These are phyloP conservation scores for Sporisorium scitamineum DNA, from an alignment of 1,284 basidiomycete species.

Conservation along the genomic window DNA sequence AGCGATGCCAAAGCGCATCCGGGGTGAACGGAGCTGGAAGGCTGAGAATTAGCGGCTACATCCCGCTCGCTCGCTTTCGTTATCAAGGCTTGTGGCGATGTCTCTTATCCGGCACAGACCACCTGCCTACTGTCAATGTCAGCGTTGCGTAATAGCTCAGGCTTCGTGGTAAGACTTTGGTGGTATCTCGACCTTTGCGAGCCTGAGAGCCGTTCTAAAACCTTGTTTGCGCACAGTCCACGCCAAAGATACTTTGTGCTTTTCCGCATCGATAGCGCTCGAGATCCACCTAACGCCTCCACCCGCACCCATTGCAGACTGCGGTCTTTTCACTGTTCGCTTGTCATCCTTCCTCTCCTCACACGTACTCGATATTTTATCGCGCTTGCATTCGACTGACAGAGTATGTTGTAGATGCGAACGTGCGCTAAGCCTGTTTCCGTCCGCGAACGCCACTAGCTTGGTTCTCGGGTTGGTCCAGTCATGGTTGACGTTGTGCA, in stretches of 20 bases:
- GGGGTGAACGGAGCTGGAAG: background rate
- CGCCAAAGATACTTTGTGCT: background rate
- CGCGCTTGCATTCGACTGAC: background rate
- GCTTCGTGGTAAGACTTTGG: background rate
- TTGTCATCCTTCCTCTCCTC: background rate
- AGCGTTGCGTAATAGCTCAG: background rate
- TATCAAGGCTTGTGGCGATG: conserved; percentile 1
- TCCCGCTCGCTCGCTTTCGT: background rate
- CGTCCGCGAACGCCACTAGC: too few relatives aligned
- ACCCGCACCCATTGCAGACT: conserved; percentile 7
- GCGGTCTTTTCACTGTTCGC: background rate
- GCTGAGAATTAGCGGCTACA: background rate
- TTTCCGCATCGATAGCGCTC: conserved; percentile 24
- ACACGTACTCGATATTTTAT: background rate
- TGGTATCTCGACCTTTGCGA: background rate
- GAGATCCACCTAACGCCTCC: background rate
- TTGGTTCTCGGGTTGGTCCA: too few relatives aligned
- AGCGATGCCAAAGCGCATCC: background rate
- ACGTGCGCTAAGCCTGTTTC: background rate
- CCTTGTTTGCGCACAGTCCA: conserved; percentile 7
- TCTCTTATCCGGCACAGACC: conserved; percentile 2
- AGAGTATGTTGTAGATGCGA: background rate
- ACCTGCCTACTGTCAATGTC: background rate
- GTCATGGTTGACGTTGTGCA: too few relatives aligned
- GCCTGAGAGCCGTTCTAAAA: background rate